A percentile compares a stretch with the other conserved stretches of the same genome.
Conservation (phyloP, 305 asterid species). For the Plantago coronopus region DNA sequence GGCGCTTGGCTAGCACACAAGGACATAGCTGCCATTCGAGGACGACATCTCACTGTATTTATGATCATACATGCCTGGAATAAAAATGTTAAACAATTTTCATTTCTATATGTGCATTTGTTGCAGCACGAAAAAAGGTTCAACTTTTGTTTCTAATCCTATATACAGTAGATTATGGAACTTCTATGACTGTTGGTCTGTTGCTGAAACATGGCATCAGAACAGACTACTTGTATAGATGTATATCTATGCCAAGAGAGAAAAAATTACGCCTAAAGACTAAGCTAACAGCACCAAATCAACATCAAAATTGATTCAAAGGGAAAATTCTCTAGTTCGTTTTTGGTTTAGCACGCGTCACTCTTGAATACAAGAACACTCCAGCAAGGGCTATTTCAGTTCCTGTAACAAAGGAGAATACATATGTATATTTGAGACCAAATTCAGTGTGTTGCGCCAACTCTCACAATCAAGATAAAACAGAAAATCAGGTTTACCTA, state of each 20-base stretch:
- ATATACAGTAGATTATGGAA: background rate
- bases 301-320: slow-evolving; percentile 32
- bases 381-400: slow-evolving; percentile 74
- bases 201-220: background rate
- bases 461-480: background rate
- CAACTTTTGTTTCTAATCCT: background rate
- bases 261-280: background rate
- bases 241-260: background rate
- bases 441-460: background rate
- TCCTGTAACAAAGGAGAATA: slow-evolving; percentile 37
- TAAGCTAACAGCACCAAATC: slow-evolving; percentile 27
- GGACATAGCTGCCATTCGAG: too few relatives aligned
- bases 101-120: background rate
- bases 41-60: too few relatives aligned
- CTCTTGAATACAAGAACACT: slow-evolving; percentile 69
- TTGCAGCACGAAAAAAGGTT: background rate
- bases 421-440: background rate
- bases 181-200: too few relatives aligned
- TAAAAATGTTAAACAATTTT: too few relatives aligned
- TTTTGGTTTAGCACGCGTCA: slow-evolving; percentile 71
- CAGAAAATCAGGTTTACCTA: slow-evolving; percentile 39
- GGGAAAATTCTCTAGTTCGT: slow-evolving; percentile 36
- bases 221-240: background rate
- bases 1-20: background rate
- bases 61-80: too few relatives aligned